phyloP scores from a whole-genome alignment of 83 land plant genomes.

The Picea abies region DNA sequence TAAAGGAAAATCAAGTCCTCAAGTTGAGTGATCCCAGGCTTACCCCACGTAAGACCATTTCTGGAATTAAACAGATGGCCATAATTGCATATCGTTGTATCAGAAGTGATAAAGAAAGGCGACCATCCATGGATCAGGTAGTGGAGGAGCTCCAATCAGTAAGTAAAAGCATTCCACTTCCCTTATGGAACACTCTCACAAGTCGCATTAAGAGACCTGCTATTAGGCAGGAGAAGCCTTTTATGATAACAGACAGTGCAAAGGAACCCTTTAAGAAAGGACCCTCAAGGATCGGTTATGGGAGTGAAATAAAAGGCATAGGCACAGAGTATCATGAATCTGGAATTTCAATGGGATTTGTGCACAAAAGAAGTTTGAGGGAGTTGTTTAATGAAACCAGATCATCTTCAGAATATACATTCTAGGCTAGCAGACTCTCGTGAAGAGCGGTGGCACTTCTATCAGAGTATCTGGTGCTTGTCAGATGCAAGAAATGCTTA shows the following conservation, averaged over 20 bases:
- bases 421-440: conserved; percentile 9
- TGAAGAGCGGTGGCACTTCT: conserved; percentile 2
- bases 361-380: not conserved
- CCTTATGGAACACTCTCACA: conserved; percentile 10
- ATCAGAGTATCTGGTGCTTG: conserved; percentile 3
- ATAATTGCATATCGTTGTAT: conserved; percentile 59
- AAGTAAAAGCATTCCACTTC: conserved; percentile 10
- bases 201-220: not conserved
- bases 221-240: not conserved
- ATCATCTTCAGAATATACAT: not conserved
- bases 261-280: not conserved
- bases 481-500: conserved; percentile 11
- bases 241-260: not conserved
- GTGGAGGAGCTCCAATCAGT: conserved; percentile 43
- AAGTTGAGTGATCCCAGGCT: too few species aligned
- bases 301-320: not conserved
- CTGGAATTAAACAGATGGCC: conserved; percentile 44
- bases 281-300: not conserved
- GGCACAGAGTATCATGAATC: not conserved
- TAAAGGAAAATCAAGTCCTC: too few species aligned
- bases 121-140: conserved; percentile 70
- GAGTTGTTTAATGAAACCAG: conserved; percentile 11
- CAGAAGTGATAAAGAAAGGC: conserved; percentile 27
- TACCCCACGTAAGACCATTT: conserved; percentile 25
- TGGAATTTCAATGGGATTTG: not conserved